These are phyloP conservation scores for Exobasidium cylindrosporum DNA, from an alignment of 1,284 basidiomycete species.

Conservation along the genomic window DNA sequence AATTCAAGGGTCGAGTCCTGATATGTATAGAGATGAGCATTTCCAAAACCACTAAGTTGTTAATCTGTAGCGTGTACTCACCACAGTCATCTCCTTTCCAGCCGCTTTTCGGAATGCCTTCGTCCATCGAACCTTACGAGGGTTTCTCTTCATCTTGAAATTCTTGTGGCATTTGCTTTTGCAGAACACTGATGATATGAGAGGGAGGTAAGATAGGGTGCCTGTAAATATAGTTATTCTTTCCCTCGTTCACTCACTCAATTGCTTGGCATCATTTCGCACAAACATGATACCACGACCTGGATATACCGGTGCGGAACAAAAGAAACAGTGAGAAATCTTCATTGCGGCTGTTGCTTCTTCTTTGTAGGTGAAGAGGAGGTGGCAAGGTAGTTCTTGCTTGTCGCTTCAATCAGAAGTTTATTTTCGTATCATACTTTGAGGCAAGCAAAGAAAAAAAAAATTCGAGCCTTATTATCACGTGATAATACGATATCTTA, in stretches of 20 bases:
- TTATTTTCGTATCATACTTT: too few species aligned
- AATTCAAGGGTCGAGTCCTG: conserved; percentile 94
- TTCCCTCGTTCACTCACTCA: conserved; percentile 60
- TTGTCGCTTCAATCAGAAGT: too few species aligned
- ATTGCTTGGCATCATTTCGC: conserved; percentile 52
- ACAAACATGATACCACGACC: conserved; percentile 65
- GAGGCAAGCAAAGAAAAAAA: too few species aligned
- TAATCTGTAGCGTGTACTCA: conserved; percentile 56
- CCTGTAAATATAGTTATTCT: neutral
- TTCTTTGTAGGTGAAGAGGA: neutral
- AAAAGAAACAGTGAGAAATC: conserved; percentile 61
- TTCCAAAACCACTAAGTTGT: neutral
- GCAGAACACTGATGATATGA: conserved; percentile 49
- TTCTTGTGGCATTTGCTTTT: conserved; percentile 56
- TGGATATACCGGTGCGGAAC: conserved; percentile 89
- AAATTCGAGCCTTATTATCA: too few species aligned
- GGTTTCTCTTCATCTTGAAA: conserved; percentile 96
- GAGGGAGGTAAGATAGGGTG: conserved; percentile 21
- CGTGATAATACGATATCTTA: too few species aligned
- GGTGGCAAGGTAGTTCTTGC: too few species aligned
- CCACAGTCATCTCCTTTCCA: conserved; percentile 98
- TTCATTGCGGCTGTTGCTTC: conserved; percentile 36
- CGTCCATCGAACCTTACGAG: conserved; percentile 98
- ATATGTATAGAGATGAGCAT: conserved; percentile 4
- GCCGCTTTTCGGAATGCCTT: conserved; percentile 99